Evolutionary conservation across 805 yeast species (phyloP), one percentile per base, ranked within the genome.

Genomic region (Monosporozyma unispora): DNA sequence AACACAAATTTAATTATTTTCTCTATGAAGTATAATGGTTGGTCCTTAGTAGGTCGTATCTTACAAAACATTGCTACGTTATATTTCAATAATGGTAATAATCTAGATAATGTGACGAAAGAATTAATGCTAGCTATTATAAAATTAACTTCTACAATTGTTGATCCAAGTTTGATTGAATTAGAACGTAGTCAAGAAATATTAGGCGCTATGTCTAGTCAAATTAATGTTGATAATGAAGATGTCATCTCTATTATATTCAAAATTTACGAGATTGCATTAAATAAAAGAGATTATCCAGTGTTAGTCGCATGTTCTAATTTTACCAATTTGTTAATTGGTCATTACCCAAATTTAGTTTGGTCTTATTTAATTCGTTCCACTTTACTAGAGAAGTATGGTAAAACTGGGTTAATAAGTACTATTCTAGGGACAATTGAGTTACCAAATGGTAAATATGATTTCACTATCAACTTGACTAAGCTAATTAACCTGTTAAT

Each of bases 1-100:
- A 46, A 51, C 21, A 58, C 58, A 39, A 56, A 57, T 21, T 57
- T 55, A 39, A 68, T 70, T 16, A 75, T 87, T 21, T 89, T 93
- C 68, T 68, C 82, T 25, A 79, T 84, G 61, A 74, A 75, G 3
- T 88, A 82, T 62, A 86, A 82, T 60, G 97, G 97, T 1, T 89
- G 97, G 96, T 77, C 95, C 0, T 67, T 85, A 25, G 57, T 91
- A 16, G 97, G 97, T 1, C 75, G 95, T 57, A 69, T 86, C 0
- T 64, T 90, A 29, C 89, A 85, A 55, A 84, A 84, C 54, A 66
- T 83, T 9, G 71, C 61, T 45, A 52, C 37, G 16, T 18, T 21
- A 29, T 28, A 57, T 45, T 28, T 53, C 38, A 51, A 60, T 39
- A 48, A 58, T 22, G 58, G 70, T 50, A 74, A 70, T 46, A 68